A percentile compares a stretch with the other conserved stretches of the same genome.
phyloP scores from a whole-genome alignment of 2,329 filamentous ascomycete species.

The Graphilbum fragrans region DNA sequence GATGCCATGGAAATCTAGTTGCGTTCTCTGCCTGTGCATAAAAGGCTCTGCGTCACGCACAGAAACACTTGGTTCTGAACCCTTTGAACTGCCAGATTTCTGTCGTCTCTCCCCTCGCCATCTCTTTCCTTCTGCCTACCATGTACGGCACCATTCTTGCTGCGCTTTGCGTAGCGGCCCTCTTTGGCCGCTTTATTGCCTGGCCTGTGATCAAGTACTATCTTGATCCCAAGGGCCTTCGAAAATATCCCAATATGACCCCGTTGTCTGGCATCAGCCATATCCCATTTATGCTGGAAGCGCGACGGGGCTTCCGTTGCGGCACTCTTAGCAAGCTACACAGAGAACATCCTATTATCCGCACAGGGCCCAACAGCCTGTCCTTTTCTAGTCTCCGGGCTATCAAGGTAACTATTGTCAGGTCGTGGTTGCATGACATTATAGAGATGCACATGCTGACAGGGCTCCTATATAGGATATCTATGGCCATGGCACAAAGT shows the following conservation, averaged over 20 bases:
- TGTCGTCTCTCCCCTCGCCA: too few relatives aligned
- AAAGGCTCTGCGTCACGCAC: too few relatives aligned
- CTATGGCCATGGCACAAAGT: conserved; percentile 37
- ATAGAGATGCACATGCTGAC: too few relatives aligned
- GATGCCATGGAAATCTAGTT: too few relatives aligned
- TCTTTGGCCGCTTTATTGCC: conserved; percentile 23
- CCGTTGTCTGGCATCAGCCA: conserved; percentile 30
- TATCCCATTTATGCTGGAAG: conserved; percentile 32
- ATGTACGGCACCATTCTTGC: too few relatives aligned
- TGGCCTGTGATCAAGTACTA: conserved; percentile 29
- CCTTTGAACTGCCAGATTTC: too few relatives aligned
- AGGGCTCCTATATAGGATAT: conserved; percentile 20
- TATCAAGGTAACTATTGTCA: conserved; percentile 22
- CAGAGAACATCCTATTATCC: conserved; percentile 29
- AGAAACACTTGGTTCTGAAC: too few relatives aligned
- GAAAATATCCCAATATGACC: conserved; percentile 31
- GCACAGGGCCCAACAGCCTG: conserved; percentile 30
- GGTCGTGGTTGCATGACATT: too few relatives aligned
- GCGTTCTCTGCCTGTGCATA: too few relatives aligned
- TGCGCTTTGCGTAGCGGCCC: neutral
- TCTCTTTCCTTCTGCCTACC: too few relatives aligned
- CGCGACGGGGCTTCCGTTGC: conserved; percentile 29
- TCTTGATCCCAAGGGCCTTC: conserved; percentile 31
- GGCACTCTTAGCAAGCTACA: conserved; percentile 28
- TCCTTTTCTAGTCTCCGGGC: conserved; percentile 27